Base-by-base conservation (phyloP, 176 grass and related monocot species). In the Carex kokanica region DNA sequence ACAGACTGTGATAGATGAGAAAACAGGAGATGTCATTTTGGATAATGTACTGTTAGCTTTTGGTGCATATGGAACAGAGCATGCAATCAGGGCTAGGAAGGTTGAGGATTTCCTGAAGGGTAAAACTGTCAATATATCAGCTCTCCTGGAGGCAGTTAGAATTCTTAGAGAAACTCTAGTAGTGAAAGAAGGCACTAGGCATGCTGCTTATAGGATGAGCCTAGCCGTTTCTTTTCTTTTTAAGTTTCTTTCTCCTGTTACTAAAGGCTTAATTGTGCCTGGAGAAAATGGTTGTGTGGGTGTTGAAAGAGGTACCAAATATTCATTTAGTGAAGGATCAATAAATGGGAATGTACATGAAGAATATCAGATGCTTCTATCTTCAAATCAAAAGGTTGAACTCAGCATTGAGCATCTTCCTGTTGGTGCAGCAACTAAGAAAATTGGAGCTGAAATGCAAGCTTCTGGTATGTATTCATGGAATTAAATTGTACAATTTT, bases 41-140 rank as follows among this genome's bases (percentile, higher is more conserved):
- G 79, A 94, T 84, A 86, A 92, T 77, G 40, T 94, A 69, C 73
- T 82, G 25, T 87, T 97, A 17, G 88, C 92, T 1, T 97, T 92
- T 7, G 94, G 94, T 17, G 92, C 94, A 14, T 97, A 85, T 31
- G 94, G 92, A 55, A 63, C 54, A 4, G 64, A 89, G 20, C 94
- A 97, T 47, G 88, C 92, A 11, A 86, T 88, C 52, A 94, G 92
- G 38, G 90, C 88, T 81, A 81, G 80, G 52, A 86, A 92, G 41
- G 92, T 94, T 86, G 94, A 97, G 83, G 84, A 88, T 2, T 92
- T 92, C 67, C 52, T 97, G 56, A 89, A 87, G 58, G 90, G 92
- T 6, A 97, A 89, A 92, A 56, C 81, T 12, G 64, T 90, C 17
- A 88, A 78, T 80, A 84, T 85, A 0, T 82, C 70, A 61, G 74